Conservation (phyloP, 2,329 filamentous ascomycete genomes). For the Aureobasidium namibiae region DNA sequence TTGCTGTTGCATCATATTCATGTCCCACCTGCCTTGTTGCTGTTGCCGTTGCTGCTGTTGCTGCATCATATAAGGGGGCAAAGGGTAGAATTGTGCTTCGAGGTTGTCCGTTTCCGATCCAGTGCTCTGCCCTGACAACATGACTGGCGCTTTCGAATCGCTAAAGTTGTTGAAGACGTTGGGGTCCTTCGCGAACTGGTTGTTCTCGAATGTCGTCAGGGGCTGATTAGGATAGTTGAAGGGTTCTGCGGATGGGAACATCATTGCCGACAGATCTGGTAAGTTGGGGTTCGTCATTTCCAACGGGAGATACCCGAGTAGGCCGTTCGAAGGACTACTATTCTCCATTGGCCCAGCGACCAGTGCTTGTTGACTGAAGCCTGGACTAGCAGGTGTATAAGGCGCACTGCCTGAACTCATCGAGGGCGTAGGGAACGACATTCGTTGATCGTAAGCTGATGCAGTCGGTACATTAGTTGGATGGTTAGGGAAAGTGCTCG, state of each 20-base stretch:
- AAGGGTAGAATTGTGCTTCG: slow-evolving; percentile 64
- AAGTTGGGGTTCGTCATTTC: slow-evolving; percentile 36
- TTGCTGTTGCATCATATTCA: slow-evolving; percentile 16
- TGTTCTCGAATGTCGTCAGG: slow-evolving; percentile 50
- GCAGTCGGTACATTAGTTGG: slow-evolving; percentile 6
- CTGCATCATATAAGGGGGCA: slow-evolving; percentile 63
- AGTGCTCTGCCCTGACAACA: slow-evolving; percentile 10
- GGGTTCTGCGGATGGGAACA: slow-evolving; percentile 72
- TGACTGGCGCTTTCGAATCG: not conserved
- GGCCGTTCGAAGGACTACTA: slow-evolving; percentile 8
- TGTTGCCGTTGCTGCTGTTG: slow-evolving; percentile 24
- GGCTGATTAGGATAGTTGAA: slow-evolving; percentile 74
- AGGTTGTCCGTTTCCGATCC: slow-evolving; percentile 47
- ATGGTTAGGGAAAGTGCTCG: slow-evolving; percentile 34
- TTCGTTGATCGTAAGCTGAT: slow-evolving; percentile 4
- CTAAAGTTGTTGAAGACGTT: slow-evolving; percentile 8
- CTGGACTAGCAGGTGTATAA: slow-evolving; percentile 13
- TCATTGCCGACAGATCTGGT: slow-evolving; percentile 65
- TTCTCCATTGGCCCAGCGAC: not conserved
- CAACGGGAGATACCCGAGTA: slow-evolving; percentile 9
- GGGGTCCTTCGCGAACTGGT: slow-evolving; percentile 27
- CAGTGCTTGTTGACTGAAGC: not conserved
- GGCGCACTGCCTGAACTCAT: slow-evolving; percentile 9
- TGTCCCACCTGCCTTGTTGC: slow-evolving; percentile 15
- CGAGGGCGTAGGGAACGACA: slow-evolving; percentile 7